Conservation (phyloP, 1,284 basidiomycete species). For the Schizophyllum amplum region DNA sequence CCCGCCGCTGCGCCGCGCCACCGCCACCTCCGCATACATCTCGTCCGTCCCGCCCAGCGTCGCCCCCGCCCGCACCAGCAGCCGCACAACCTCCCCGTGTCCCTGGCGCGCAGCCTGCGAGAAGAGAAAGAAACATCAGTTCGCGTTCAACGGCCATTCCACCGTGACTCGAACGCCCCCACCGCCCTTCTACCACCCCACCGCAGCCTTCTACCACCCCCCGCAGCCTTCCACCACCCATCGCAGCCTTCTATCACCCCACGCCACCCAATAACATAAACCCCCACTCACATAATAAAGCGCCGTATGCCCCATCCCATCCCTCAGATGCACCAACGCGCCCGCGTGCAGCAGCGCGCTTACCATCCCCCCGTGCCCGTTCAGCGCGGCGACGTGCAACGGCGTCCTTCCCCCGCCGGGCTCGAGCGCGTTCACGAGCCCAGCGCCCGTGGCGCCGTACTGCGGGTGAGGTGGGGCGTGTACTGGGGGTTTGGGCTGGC, state of each 20-base stretch:
- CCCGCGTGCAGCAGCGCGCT: slow-evolving; percentile 65
- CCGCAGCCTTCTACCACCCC: no score
- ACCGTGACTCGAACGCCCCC: no score
- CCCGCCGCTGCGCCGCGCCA: no score
- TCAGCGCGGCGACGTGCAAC: slow-evolving; percentile 74
- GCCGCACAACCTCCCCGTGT: slow-evolving; percentile 51
- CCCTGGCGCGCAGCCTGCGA: slow-evolving; percentile 62
- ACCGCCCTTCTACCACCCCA: no score
- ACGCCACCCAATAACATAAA: neutral
- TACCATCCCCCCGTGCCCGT: slow-evolving; percentile 51
- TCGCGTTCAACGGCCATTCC: neutral
- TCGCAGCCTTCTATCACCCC: no score
- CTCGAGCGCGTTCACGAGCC: slow-evolving; percentile 65
- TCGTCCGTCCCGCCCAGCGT: slow-evolving; percentile 63
- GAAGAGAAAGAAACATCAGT: neutral
- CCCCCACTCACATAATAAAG: slow-evolving; percentile 59
- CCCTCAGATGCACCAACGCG: slow-evolving; percentile 81
- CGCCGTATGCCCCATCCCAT: slow-evolving; percentile 74
- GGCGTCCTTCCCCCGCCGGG: slow-evolving; percentile 65
- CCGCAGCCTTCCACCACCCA: no score
- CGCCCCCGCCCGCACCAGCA: slow-evolving; percentile 70
- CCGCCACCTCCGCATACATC: slow-evolving; percentile 44
- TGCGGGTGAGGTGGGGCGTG: neutral
- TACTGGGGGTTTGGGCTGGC: neutral
- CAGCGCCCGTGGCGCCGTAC: slow-evolving; percentile 27